Percentiles rank a stretch among this genome's conserved stretches.
phyloP scores from a whole-genome alignment of 768 basidiomycete genomes.

The Trametes cubensis region DNA sequence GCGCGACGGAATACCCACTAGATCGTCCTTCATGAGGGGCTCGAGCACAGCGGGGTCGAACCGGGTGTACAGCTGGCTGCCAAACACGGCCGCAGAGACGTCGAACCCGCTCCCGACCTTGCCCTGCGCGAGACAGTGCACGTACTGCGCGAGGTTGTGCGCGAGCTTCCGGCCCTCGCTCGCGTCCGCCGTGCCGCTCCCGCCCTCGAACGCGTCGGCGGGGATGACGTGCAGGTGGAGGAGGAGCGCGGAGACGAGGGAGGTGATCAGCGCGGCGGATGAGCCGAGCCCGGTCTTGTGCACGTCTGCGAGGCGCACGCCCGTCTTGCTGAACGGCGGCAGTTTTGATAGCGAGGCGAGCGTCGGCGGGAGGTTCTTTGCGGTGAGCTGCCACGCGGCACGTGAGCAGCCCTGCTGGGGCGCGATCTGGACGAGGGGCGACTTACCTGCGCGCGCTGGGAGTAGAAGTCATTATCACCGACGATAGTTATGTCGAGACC shows the following conservation, averaged over 20 bases:
- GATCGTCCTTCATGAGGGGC: slow-evolving; percentile 60
- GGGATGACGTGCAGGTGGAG: slow-evolving; percentile 72
- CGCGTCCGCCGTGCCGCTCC: slow-evolving; percentile 27
- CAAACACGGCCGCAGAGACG: slow-evolving; percentile 90
- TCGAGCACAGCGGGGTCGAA: slow-evolving; percentile 77
- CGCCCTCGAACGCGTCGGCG: slow-evolving; percentile 45
- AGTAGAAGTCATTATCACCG: slow-evolving; percentile 98
- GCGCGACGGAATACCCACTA: slow-evolving; percentile 39
- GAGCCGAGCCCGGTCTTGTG: slow-evolving; percentile 99
- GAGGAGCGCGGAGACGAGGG: slow-evolving; percentile 84
- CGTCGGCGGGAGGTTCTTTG: slow-evolving; percentile 61
- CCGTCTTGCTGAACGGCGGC: slow-evolving; percentile 74
- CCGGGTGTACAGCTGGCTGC: slow-evolving; percentile 90
- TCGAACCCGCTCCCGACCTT: slow-evolving; percentile 99
- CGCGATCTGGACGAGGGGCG: not conserved
- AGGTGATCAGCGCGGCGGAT: slow-evolving; percentile 95
- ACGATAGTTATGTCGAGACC: slow-evolving; percentile 81
- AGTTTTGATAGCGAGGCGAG: slow-evolving; percentile 66
- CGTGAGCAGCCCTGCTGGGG: slow-evolving; percentile 10
- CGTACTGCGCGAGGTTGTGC: slow-evolving; percentile 92
- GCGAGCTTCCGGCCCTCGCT: slow-evolving; percentile 61
- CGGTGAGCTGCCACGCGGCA: slow-evolving; percentile 54
- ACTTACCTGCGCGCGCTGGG: slow-evolving; percentile 81
- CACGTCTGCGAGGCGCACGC: slow-evolving; percentile 72
- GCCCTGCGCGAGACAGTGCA: slow-evolving; percentile 96